Conservation (phyloP, 352 stramenopile species). For the Globisporangium barbulae region DNA sequence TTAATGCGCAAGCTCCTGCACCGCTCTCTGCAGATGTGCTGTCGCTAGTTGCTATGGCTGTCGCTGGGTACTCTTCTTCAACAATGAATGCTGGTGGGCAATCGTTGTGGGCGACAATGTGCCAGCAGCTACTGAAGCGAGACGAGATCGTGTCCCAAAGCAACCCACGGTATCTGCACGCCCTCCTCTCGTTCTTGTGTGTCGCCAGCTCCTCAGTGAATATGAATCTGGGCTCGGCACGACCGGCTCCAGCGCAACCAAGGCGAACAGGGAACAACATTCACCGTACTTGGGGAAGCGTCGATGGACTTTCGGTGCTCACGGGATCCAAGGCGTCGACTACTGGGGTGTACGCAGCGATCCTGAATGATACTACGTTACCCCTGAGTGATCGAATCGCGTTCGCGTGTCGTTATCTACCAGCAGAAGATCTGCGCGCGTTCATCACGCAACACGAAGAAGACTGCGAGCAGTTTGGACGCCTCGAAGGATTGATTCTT, state of each 20-base stretch:
- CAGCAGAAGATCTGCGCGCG: conserved; percentile 71
- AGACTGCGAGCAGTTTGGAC: conserved; percentile 77
- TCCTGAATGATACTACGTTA: conserved; percentile 86
- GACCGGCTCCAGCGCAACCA: conserved; percentile 27
- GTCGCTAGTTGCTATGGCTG: conserved; percentile 87
- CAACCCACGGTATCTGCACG: conserved; percentile 78
- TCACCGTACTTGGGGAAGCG: conserved; percentile 59
- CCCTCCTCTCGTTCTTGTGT: conserved; percentile 74
- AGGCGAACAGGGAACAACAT: conserved; percentile 25
- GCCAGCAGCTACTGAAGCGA: conserved; percentile 70
- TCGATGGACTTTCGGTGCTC: conserved; percentile 47
- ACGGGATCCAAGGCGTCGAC: conserved; percentile 14
- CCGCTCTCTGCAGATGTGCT: conserved; percentile 69
- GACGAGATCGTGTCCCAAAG: conserved; percentile 62
- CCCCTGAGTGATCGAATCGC: conserved; percentile 87
- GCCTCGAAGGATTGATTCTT: conserved; percentile 90
- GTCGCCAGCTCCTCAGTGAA: conserved; percentile 34
- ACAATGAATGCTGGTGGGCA: conserved; percentile 34
- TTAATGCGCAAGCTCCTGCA: conserved; percentile 21
- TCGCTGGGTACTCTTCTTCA: conserved; percentile 74
- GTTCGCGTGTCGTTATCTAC: conserved; percentile 90
- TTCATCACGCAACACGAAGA: conserved; percentile 82
- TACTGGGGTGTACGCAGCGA: conserved; percentile 54
- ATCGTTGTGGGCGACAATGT: conserved; percentile 77
- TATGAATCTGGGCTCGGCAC: conserved; percentile 22